Base-by-base conservation (phyloP, 768 basidiomycete species). In the Phlegmacium glaucopus region DNA sequence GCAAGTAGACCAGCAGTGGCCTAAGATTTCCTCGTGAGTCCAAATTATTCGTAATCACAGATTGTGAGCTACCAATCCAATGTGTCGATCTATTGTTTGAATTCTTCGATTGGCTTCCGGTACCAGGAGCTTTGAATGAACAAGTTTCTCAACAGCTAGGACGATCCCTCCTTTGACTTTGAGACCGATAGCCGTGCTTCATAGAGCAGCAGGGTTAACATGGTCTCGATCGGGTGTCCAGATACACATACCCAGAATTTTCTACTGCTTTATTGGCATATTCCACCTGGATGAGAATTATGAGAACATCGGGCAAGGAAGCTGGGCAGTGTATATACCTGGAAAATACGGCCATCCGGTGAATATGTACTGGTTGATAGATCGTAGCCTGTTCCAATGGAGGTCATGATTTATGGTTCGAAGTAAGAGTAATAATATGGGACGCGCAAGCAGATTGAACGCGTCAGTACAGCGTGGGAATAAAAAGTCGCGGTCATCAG, bases 191-290 rank as follows among this genome's bases (percentile, higher is more conserved):
- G 87, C 93, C 48, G 96, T 97, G 38, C 94, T 97, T 55, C 34
- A 34, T 32, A 16, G 40, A 28, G 8, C n/a, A 18, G 36, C 44
- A 6, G 42, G 15, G 26, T 13, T 53, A 44, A 55, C 49, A 37
- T 30, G 45, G n/a, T 16, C 34, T n/a, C 27, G 39, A 30, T 35
- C 51, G 32, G 45, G 27, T 45, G 25, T 30, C 44, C 30, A 29
- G 18, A 42, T 38, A 35, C 39, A 43, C 78, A 51, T 65, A 94
- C 90, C 96, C 96, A 34, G 95, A 92, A 71, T 96, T 95, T 72
- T 99, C 96, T 52, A 98, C 96, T 10, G 96, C 95, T 70, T 99
- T 98, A 72, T 85, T 87, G 45, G 96, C 96, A 61, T 98, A 98
- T 72, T 98, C 95, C 66, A 98, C 88, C 93, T 95, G 55, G 35